A percentile compares a stretch with the other conserved stretches of the same genome.
phyloP scores from a whole-genome alignment of 306 rosid genomes.

The Oxytropis ochrocephala region DNA sequence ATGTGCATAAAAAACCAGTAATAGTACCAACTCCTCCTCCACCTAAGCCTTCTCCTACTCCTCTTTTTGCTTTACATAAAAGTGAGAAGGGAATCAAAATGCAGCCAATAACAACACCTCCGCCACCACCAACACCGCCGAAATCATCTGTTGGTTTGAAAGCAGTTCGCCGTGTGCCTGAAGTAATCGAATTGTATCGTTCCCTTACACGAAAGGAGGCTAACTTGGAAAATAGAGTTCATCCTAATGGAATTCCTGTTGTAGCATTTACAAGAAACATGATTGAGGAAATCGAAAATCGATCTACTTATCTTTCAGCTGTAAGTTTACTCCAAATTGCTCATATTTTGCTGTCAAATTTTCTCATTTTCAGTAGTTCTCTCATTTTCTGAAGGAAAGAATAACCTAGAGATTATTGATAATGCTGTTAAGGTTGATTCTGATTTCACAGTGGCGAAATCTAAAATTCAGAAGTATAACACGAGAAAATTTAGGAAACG shows the following conservation, averaged over 20 bases:
- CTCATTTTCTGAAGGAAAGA: no score
- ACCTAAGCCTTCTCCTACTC: constrained; percentile 37
- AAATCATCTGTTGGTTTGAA: constrained; percentile 43
- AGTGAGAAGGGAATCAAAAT: constrained; percentile 33
- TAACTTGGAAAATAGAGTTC: constrained; percentile 41
- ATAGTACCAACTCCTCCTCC: constrained; percentile 42
- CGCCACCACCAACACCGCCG: constrained; percentile 80
- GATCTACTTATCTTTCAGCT: constrained; percentile 63
- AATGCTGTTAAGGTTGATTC: no score
- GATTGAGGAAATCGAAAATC: constrained; percentile 96
- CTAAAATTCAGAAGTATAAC: no score
- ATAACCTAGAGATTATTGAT: no score
- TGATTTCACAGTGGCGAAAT: no score
- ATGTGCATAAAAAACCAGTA: constrained; percentile 23
- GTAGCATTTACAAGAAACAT: constrained; percentile 77
- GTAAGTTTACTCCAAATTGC: constrained; percentile 39
- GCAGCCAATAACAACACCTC: constrained; percentile 41
- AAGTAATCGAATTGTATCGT: constrained; percentile 79
- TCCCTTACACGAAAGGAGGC: constrained; percentile 66
- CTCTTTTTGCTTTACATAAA: constrained; percentile 26
- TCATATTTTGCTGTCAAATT: constrained; percentile 6
- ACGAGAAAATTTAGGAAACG: no score
- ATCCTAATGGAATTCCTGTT: constrained; percentile 44
- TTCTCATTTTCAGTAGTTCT: not conserved
- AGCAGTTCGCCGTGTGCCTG: constrained; percentile 83